Conservation (phyloP, 2,329 filamentous ascomycete species). For the Neofusicoccum laricinum region DNA sequence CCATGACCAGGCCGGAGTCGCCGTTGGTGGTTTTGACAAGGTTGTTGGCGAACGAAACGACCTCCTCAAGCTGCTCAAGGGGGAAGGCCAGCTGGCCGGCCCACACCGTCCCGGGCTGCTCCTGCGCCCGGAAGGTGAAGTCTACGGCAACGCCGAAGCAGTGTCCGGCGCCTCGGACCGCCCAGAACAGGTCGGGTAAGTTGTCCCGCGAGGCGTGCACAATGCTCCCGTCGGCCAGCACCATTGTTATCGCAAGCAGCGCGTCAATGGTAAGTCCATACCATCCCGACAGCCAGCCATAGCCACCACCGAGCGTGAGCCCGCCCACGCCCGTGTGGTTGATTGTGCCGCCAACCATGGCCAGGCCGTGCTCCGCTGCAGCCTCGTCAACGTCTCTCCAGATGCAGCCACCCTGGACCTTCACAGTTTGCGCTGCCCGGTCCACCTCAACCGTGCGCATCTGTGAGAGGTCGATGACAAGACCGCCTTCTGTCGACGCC, state of each 20-base stretch:
- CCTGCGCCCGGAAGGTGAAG: too few species aligned
- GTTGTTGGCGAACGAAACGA: constrained; percentile 21
- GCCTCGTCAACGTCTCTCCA: constrained; percentile 57
- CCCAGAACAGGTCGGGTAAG: constrained; percentile 51
- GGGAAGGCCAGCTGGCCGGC: too few species aligned
- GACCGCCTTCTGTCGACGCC: constrained; percentile 50
- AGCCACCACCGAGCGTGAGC: constrained; percentile 30
- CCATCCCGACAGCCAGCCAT: constrained; percentile 30
- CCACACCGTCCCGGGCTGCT: too few species aligned
- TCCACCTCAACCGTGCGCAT: too few species aligned
- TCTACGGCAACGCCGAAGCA: too few species aligned
- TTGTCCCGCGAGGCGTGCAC: constrained; percentile 41
- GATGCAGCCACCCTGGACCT: constrained; percentile 50
- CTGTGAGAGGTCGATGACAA: constrained; percentile 52
- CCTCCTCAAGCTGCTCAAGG: constrained; percentile 23
- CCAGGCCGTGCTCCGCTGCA: constrained; percentile 51
- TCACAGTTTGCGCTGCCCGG: constrained; percentile 41
- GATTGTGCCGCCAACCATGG: constrained; percentile 61
- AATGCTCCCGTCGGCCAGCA: constrained; percentile 40
- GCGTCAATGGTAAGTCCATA: constrained; percentile 24
- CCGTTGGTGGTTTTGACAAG: not conserved
- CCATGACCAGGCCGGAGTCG: not conserved
- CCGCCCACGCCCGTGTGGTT: constrained; percentile 63
- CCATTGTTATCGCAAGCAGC: constrained; percentile 33
- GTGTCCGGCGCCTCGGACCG: constrained; percentile 43